Evolutionary conservation across 768 basidiomycete species (phyloP), one percentile per base, ranked within the genome.

Genomic region (Strobilomyces echinocephalus): DNA sequence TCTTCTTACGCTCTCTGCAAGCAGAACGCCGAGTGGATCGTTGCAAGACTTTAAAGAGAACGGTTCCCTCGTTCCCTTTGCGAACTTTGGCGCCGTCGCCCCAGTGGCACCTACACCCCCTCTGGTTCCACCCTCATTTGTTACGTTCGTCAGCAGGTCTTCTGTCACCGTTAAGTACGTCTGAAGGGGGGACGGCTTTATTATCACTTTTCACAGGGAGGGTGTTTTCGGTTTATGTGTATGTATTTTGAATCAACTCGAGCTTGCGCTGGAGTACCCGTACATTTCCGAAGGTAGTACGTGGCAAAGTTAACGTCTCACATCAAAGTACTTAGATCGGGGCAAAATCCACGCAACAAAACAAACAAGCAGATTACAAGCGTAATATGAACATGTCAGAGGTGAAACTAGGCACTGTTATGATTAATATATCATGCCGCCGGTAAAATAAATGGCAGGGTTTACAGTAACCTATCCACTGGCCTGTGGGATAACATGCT

Each of bases 401-500:
- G 16, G 34, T 21, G 20, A 15, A 47, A 49, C 50, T 39, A 36
- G 40, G 24, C 44, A 55, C 46, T 47, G 41, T 46, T 59, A 51
- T 44, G 46, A 48, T 52, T 41, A 55, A 43, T 58, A 52, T 36
- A 48, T 49, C 30, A 30, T 42, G 30, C 28, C 7, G 34, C 34
- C 3, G 14, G 49, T 52, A 50, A 54, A 35, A 46, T 46, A 52
- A 34, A 40, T 9, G 31, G 41, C 21, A 14, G 28, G 18, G 34
- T 38, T 49, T 38, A 42, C 31, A 30, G 10, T 36, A 24, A 15
- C 58, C 44, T 59, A 58, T 43, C 50, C 57, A 56, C 55, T 58
- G 14, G 58, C 36, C n/a, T 34, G 49, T n/a, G 52, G 49, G 20
- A 47, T 16, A 30, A 30, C 14, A 21, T 42, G 72, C 64, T 84